Evolutionary conservation across 1,139 yeast genomes (phyloP), one percentile per base, ranked within the genome.

Genomic region (Eremothecium coryli): DNA sequence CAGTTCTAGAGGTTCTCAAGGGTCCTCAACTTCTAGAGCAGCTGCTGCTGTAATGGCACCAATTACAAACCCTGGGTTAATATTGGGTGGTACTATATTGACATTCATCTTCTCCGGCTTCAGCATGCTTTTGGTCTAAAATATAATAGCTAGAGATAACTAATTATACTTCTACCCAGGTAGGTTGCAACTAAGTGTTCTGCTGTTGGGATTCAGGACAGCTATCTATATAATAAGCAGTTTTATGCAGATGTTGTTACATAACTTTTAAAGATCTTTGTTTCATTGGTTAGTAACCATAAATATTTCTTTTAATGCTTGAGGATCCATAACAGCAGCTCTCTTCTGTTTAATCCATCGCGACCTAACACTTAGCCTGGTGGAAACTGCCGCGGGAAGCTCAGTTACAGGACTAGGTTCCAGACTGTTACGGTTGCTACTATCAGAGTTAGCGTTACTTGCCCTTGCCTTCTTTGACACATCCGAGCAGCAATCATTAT

Each of bases 301-400:
- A 56, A 88, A 82, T 39, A 88, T 88, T 58, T 88, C 97, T 49
- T 84, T 85, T 42, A 88, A 70, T 16, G 95, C 86, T 54, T 84
- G 78, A 10, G 81, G 70, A 55, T 88, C 96, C 77, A 81, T 73
- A 0, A 88, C 86, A 1, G 96, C 86, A 5, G 94, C 93, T 49
- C 90, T 70, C 55, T 88, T 88, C 53, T 85, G 94, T 44, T 71
- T 78, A 38, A 88, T 86, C 78, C 85, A 86, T 54, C 74, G 76
- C 12, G 94, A 78, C 52, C 97, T 71, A 2, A 81, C 82, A 0
- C 93, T 81, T 33, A 81, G 62, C 52, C 93, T 70, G 2, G 85
- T 75, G 4, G 77, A 62, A 6, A 76, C 64, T 1, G 62, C 61
- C 8, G 65, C 63, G 5, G 65, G 46, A 17, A 55, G 55, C 12